Evolutionary conservation across 805 yeast species (phyloP).

Genomic region (Yamadazyma tumulicola): DNA sequence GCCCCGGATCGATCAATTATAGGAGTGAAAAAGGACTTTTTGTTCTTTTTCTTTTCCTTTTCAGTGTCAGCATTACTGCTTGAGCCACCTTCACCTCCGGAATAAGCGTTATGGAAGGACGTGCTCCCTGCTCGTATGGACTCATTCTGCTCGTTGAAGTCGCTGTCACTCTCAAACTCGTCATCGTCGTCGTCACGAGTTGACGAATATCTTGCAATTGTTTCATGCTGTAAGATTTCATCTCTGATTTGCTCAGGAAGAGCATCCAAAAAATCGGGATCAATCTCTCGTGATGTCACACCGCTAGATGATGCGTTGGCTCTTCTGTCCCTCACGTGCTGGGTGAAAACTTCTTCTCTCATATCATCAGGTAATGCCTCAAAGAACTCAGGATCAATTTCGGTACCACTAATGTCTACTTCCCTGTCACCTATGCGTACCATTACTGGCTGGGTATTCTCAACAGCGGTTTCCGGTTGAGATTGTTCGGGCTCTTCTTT

Average conservation of each 20-base stretch:
- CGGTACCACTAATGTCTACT: slow-evolving; percentile 85
- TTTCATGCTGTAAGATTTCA: slow-evolving; percentile 59
- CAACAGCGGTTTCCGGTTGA: background rate
- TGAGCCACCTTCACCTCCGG: slow-evolving; percentile 1
- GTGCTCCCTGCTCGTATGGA: background rate
- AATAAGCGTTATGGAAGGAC: slow-evolving; percentile 7
- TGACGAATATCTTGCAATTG: slow-evolving; percentile 37
- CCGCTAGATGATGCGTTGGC: slow-evolving; percentile 47
- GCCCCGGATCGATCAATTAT: slow-evolving; percentile 74
- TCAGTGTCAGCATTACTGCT: slow-evolving; percentile 9
- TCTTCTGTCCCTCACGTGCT: slow-evolving; percentile 75
- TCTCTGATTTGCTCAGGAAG: slow-evolving; percentile 67
- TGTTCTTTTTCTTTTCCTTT: slow-evolving; percentile 10
- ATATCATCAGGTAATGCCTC: slow-evolving; percentile 89
- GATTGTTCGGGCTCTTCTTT: slow-evolving; percentile 13
- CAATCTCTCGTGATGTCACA: slow-evolving; percentile 59
- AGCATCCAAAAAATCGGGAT: slow-evolving; percentile 76
- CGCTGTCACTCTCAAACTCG: slow-evolving; percentile 21
- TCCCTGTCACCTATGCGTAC: slow-evolving; percentile 73
- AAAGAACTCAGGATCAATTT: slow-evolving; percentile 86
- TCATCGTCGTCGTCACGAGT: slow-evolving; percentile 16
- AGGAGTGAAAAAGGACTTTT: slow-evolving; percentile 46
- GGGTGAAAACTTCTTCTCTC: slow-evolving; percentile 87
- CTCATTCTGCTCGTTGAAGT: slow-evolving; percentile 11
- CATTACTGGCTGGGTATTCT: slow-evolving; percentile 45